These are phyloP conservation scores for Erigeron canadensis DNA, from an alignment of 129 eudicot species.

Conservation along the genomic window DNA sequence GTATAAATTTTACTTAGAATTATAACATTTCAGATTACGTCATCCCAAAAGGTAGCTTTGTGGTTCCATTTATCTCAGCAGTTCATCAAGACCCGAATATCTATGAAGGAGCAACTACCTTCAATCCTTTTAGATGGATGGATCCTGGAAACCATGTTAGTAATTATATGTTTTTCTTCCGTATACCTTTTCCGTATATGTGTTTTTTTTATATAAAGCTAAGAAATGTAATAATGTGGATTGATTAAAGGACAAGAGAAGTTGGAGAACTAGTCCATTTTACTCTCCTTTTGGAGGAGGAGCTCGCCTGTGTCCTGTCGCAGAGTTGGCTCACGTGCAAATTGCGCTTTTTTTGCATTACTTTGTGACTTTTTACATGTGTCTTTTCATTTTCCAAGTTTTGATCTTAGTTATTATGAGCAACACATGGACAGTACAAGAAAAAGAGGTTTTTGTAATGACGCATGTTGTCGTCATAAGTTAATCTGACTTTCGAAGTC, in stretches of 20 bases:
- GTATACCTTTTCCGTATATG: neutral
- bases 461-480: no score
- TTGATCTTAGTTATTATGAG: neutral
- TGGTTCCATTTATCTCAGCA: slow-evolving; percentile 77
- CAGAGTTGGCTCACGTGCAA: slow-evolving; percentile 84
- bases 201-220: neutral
- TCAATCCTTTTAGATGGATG: slow-evolving; percentile 81
- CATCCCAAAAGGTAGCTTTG: slow-evolving; percentile 76
- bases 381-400: neutral
- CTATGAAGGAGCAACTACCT: slow-evolving; percentile 44
- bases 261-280: slow-evolving; percentile 75
- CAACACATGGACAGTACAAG: no score
- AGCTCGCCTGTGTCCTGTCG: slow-evolving; percentile 79
- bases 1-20: no score
- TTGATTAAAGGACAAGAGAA: slow-evolving; percentile 55
- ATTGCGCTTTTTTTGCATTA: slow-evolving; percentile 70
- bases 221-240: neutral
- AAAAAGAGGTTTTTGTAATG: no score
- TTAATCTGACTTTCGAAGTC: no score
- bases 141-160: slow-evolving; percentile 53
- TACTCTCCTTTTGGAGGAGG: slow-evolving; percentile 90
- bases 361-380: slow-evolving; percentile 64
- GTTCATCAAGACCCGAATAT: slow-evolving; percentile 57
- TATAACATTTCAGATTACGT: slow-evolving; percentile 47
- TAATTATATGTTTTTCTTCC: neutral